Base-by-base conservation (phyloP, 306 rosid species). In the Dryas alaskensis region DNA sequence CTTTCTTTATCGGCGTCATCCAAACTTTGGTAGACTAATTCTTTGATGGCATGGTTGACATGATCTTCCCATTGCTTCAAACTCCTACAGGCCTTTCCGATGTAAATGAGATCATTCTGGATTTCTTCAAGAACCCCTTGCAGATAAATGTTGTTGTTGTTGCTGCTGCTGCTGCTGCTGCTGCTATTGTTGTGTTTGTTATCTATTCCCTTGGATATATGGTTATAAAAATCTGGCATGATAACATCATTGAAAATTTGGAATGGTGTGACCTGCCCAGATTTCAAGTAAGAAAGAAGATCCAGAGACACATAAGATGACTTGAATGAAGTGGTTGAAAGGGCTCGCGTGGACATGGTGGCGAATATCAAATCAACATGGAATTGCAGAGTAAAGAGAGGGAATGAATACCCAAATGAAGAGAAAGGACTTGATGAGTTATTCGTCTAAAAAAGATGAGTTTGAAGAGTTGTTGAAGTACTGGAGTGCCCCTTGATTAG, bases 221-320 rank as follows among this genome's bases (percentile, higher is more conserved):
- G 68, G 13, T 8, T 19, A 2, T 4, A 0, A 7, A 78, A 47
- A 39, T 57, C 81, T 0, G 81, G 81, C 60, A 65, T 53, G 69
- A 78, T 55, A 59, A 72, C 59, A 3, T 78, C 73, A 16, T 72
- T 58, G 77, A 78, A 65, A 4, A 64, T 6, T 52, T 64, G 77
- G 54, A 72, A 78, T 19, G 73, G 73, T 10, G 76, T 65, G 40
- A 53, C 61, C 40, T 55, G 77, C 53, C 17, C 48, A 2, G 81
- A 72, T 55, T 71, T 65, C 10, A 72, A 10, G 81, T 55, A 78
- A 14, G 73, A 57, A 57, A 78, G 77, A 72, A 78, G 77, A 22
- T 57, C 81, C 22, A 72, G 67, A 65, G 81, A 54, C 43, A 55
- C 73, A 65, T 78, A 72, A 17, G 78, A 60, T 16, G 73, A 64